Base-by-base conservation (phyloP, 1,284 basidiomycete genomes). In the Tremellales sp. region DNA sequence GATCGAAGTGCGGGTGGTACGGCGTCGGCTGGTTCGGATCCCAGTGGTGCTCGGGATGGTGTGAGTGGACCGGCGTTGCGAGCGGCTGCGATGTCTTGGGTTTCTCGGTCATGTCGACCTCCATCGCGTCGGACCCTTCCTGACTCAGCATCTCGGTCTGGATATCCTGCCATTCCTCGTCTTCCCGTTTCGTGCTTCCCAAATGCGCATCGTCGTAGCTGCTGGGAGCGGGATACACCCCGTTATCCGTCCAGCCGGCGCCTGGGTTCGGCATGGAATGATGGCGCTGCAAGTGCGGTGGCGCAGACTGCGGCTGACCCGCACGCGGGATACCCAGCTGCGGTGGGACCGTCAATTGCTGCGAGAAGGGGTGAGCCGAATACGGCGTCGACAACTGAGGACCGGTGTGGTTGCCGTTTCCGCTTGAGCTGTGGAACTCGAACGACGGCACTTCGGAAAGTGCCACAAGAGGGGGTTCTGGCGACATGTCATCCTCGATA, bases 271-370 rank as follows among this genome's bases (percentile, higher is more conserved):
- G 67, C n/a, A 65, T 48, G 7, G 65, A 66, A 50, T 68, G 58
- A 58, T 64, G 69, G 9, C 68, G 56, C 37, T 63, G 56, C 37
- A 69, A 49, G n/a, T 52, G 54, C 1, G 67, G 66, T 1, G 68
- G 67, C 7, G 65, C 63, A 18, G 54, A 59, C 41, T 66, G 63
- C 6, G 69, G 52, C 18, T 61, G 60, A 43, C 45, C 48, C n/a
- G n/a, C n/a, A n/a, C n/a, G n/a, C n/a, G n/a, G n/a, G n/a, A n/a
- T n/a, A n/a, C n/a, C n/a, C 28, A 31, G 28, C 41, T 56, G 51
- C 13, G 24, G 26, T 18, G 44, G 43, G 2, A 39, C n/a, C 14
- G 39, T 16, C 29, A 50, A n/a, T n/a, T n/a, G n/a, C n/a, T n/a
- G n/a, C n/a, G n/a, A n/a, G n/a, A n/a, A n/a, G n/a, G n/a, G n/a